phyloP scores from a whole-genome alignment of 805 yeast genomes.

The Metschnikowia reukaufii region DNA sequence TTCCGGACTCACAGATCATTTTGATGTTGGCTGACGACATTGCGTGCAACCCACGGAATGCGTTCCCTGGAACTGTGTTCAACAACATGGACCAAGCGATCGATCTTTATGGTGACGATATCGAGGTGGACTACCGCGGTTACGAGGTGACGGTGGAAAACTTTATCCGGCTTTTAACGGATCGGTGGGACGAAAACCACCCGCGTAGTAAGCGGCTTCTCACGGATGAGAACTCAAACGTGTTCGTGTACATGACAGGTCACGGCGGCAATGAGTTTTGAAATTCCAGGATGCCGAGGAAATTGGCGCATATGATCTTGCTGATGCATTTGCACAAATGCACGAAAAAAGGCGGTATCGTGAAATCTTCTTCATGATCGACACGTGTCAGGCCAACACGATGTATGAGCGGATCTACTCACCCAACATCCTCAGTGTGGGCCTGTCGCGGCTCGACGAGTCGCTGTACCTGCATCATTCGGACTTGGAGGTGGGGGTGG shows the following conservation, averaged over 20 bases:
- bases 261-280: slow-evolving; percentile 98
- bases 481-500: slow-evolving; percentile 94
- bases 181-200: slow-evolving; percentile 92
- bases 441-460: slow-evolving; percentile 84
- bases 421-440: slow-evolving; percentile 90
- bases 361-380: slow-evolving; percentile 96
- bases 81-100: slow-evolving; percentile 89
- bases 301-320: slow-evolving; percentile 90
- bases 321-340: slow-evolving; percentile 97
- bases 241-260: slow-evolving; percentile 93
- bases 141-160: slow-evolving; percentile 98
- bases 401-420: slow-evolving; percentile 92
- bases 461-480: slow-evolving; percentile 95
- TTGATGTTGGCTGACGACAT: slow-evolving; percentile 95
- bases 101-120: slow-evolving; percentile 90
- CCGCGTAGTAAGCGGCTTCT: slow-evolving; percentile 88
- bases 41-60: slow-evolving; percentile 94
- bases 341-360: slow-evolving; percentile 92
- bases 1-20: slow-evolving; percentile 96
- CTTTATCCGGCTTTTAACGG: slow-evolving; percentile 87
- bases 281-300: slow-evolving; percentile 99
- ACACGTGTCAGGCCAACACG: slow-evolving; percentile 98
- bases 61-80: slow-evolving; percentile 94
- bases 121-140: slow-evolving; percentile 96
- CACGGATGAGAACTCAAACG: slow-evolving; percentile 92